Evolutionary conservation across 805 yeast genomes (phyloP).

Genomic region (Torulaspora indica): DNA sequence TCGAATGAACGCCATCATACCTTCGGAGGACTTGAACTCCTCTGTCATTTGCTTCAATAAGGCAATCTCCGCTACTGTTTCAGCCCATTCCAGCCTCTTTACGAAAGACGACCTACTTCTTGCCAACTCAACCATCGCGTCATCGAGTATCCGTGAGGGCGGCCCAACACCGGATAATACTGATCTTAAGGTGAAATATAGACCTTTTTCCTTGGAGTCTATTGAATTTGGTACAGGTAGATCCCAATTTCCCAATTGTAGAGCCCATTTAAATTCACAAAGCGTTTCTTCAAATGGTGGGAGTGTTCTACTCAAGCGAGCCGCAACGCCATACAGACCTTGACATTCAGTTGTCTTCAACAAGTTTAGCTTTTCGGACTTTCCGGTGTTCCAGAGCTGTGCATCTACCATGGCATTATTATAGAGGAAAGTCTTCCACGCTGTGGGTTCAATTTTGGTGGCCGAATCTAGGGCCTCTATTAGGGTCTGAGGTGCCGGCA

Average conservation of each 20-base stretch:
- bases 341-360: constrained; percentile 42
- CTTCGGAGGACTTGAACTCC: constrained; percentile 1
- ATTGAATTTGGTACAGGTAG: constrained; percentile 46
- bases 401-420: constrained; percentile 56
- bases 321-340: constrained; percentile 59
- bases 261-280: constrained; percentile 54
- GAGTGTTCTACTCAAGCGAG: constrained; percentile 36
- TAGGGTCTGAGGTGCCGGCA: constrained; percentile 55
- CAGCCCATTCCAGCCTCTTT: constrained; percentile 20
- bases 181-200: constrained; percentile 50
- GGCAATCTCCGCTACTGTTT: constrained; percentile 18
- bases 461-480: constrained; percentile 46
- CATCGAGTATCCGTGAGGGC: constrained; percentile 6
- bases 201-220: constrained; percentile 40
- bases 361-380: constrained; percentile 3
- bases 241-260: constrained; percentile 80
- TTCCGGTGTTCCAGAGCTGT: constrained; percentile 16
- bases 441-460: constrained; percentile 30
- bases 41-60: constrained; percentile 9
- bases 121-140: constrained; percentile 8
- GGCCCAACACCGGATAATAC: constrained; percentile 27
- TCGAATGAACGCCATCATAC: constrained; percentile 1
- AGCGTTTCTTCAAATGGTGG: constrained; percentile 17
- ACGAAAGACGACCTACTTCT: constrained; percentile 12
- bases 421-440: constrained; percentile 46